phyloP scores from a whole-genome alignment of 441 rosid genomes.

The Pelargonium citronellum region DNA sequence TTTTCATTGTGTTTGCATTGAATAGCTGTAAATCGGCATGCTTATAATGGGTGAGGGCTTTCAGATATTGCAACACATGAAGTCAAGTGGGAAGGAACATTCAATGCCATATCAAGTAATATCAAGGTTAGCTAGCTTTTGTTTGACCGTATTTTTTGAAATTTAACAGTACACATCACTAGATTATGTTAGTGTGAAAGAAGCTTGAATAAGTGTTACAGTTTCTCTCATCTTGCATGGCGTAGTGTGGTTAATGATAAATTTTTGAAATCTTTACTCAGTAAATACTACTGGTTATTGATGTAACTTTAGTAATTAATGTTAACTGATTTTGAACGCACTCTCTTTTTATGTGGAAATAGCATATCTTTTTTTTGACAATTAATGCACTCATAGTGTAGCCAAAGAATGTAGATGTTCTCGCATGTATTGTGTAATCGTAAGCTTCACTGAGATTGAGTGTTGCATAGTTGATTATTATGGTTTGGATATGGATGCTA shows the following conservation, averaged over 20 bases:
- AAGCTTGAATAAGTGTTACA: neutral
- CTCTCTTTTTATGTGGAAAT: neutral
- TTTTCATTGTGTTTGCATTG: constrained; percentile 14
- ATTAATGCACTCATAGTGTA: neutral
- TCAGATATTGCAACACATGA: constrained; percentile 97
- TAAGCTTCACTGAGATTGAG: neutral
- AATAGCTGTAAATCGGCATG: neutral
- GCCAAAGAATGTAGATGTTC: neutral
- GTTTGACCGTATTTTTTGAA: neutral
- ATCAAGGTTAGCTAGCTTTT: constrained; percentile 54
- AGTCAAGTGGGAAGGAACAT: constrained; percentile 91
- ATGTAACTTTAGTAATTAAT: constrained; percentile 11
- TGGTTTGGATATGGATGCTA: neutral
- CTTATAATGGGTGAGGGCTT: constrained; percentile 22
- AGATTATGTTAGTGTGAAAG: neutral
- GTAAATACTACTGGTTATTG: neutral
- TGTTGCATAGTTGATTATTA: neutral
- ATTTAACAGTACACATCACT: neutral
- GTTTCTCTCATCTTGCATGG: neutral
- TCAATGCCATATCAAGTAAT: constrained; percentile 99
- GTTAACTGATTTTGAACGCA: constrained; percentile 6
- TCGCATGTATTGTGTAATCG: constrained; percentile 1
- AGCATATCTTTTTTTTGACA: neutral
- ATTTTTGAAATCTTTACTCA: neutral
- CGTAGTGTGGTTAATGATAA: neutral